phyloP scores from a whole-genome alignment of 2,329 filamentous ascomycete genomes.

The Sphaceloma murrayae region DNA sequence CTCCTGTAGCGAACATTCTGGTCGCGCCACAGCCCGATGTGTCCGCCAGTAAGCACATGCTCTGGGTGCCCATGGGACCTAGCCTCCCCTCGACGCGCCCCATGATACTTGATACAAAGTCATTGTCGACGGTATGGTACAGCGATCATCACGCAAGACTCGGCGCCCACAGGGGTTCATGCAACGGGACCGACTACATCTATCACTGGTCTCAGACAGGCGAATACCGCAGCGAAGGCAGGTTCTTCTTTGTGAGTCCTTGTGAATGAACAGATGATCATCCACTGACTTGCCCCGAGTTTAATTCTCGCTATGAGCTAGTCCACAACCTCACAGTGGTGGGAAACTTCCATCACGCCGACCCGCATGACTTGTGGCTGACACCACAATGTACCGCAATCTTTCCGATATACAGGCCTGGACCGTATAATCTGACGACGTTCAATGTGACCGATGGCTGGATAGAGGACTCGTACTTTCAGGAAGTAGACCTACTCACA shows the following conservation, averaged over 20 bases:
- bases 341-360: conserved; percentile 32
- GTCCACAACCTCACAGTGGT: conserved; percentile 25
- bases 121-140: conserved; percentile 26
- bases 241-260: conserved; percentile 24
- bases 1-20: conserved; percentile 23
- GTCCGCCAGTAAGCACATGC: conserved; percentile 15
- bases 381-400: conserved; percentile 22
- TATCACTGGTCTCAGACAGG: conserved; percentile 33
- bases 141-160: conserved; percentile 30
- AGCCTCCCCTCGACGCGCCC: conserved; percentile 24
- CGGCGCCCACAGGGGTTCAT: conserved; percentile 34
- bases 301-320: conserved; percentile 26
- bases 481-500: conserved; percentile 39
- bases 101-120: conserved; percentile 26
- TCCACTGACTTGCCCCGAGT: conserved; percentile 15
- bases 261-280: conserved; percentile 24
- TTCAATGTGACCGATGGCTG: conserved; percentile 25
- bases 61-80: conserved; percentile 26
- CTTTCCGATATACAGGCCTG: conserved; percentile 21
- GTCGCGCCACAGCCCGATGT: conserved; percentile 1
- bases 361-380: conserved; percentile 33
- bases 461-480: conserved; percentile 37
- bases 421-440: conserved; percentile 22
- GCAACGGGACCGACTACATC: conserved; percentile 29
- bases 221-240: conserved; percentile 22